Conservation (phyloP, 176 grass and related monocot genomes). For the Thinopyrum elongatum region DNA sequence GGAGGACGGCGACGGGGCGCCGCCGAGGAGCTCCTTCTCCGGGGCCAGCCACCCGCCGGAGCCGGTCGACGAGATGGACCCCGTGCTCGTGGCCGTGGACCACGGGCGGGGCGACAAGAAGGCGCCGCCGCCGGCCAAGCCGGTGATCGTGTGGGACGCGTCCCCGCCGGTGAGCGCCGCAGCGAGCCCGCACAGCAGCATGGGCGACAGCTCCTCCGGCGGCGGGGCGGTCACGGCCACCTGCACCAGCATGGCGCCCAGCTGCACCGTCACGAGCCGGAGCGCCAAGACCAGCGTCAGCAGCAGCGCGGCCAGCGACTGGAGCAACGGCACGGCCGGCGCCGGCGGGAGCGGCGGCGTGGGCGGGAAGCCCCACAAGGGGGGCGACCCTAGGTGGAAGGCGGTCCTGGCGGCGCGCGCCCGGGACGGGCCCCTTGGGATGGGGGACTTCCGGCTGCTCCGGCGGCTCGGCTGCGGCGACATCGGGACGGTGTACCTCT, state of each 20-base stretch:
- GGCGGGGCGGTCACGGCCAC: constrained; percentile 39
- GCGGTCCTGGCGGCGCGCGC: constrained; percentile 41
- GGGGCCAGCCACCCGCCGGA: constrained; percentile 59
- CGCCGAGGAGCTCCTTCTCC: constrained; percentile 46
- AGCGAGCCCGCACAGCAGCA: constrained; percentile 60
- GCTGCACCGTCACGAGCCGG: constrained; percentile 46
- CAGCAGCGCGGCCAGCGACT: constrained; percentile 55
- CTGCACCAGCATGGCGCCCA: constrained; percentile 48
- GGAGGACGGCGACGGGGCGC: constrained; percentile 21
- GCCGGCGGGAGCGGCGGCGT: neutral
- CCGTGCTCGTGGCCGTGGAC: constrained; percentile 35
- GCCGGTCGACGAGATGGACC: constrained; percentile 53
- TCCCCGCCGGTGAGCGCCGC: constrained; percentile 40
- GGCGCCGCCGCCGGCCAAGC: neutral
- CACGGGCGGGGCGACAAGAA: neutral
- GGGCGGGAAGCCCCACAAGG: constrained; percentile 48
- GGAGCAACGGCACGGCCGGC: constrained; percentile 28
- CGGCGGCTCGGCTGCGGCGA: constrained; percentile 60
- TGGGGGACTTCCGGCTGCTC: constrained; percentile 56
- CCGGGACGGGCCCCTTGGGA: constrained; percentile 39
- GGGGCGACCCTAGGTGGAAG: constrained; percentile 57
- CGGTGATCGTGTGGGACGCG: constrained; percentile 44
- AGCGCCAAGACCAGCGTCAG: constrained; percentile 64
- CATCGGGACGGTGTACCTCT: constrained; percentile 63
- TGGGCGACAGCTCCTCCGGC: constrained; percentile 41